Evolutionary conservation across 306 rosid species (phyloP), one percentile per base, ranked within the genome.

Genomic region (Comarum palustre): DNA sequence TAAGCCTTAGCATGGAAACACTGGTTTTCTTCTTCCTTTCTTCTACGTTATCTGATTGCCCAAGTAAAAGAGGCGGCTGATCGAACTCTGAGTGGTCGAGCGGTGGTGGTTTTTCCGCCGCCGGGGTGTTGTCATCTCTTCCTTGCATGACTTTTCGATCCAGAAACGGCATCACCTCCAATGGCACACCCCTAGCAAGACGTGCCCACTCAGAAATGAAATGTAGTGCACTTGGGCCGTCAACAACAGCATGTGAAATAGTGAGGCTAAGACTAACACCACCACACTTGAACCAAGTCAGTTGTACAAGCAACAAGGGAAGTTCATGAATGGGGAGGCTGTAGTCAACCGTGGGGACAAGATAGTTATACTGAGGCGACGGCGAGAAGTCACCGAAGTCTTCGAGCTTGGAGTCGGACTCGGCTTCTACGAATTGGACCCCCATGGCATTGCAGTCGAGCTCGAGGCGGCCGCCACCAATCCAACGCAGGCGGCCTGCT

Each of bases 381-480:
- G 82, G 84, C 0, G 86, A 58, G n/a, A 78, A 85, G 58, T 84
- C 85, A 54, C 81, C 79, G 0, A 85, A 34, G 7, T 87, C 84
- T 0, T 81, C 74, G 2, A 88, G 68, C 0, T 41, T 74, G 1
- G 52, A 76, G 0, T 74, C 48, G 0, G 83, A 82, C 15, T 86
- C 85, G 0, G 96, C 94, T 73, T 85, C 89, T 0, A 81, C 38
- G 80, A 88, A 82, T 0, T 8, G 76, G 16, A n/a, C 80, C 1
- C 97, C 97, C 12, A 4, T 43, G 10, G 79, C 80, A 11, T 89
- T 88, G 80, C 96, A 86, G 1, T 87, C 72, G 1, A 90, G 78
- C 75, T 87, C 82, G 0, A 90, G 81, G 41, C 89, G 91, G 48
- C 87, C 82, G 0, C 72, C 65, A 4, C 43, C 61, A 6, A 72